Evolutionary conservation across 2,329 filamentous ascomycete species (phyloP), one percentile per base, ranked within the genome.

Genomic region (Paecilomyces variotii): DNA sequence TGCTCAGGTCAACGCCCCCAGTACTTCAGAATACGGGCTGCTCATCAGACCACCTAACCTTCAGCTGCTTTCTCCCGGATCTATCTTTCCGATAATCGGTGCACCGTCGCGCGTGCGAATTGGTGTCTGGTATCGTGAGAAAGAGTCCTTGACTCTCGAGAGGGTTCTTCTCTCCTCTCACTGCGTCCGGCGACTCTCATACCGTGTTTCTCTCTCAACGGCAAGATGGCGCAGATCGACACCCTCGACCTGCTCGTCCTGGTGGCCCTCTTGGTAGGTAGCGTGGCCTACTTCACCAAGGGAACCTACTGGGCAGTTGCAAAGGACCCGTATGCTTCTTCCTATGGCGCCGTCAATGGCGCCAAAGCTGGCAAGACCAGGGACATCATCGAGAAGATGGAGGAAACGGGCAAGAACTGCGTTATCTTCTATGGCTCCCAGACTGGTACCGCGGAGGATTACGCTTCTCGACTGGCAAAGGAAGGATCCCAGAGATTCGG

Each of bases 391-490:
- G 90, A 97, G 82, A 96, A 96, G 79, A 89, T 99, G 87, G 90
- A 97, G 25, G 91, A 97, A 79, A 87, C 86, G 10, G 88, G 87
- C 75, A 99, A 97, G 81, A 97, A 99, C 79, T 97, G 93, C 75
- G 88, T 99, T 64, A 88, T 99, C 69, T 97, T 99, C 81, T 99
- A 97, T 74, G 94, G 94, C 65, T 99, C 94, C 32, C 94, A 99
- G 79, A 99, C 94, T 24, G 94, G 94, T 69, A 99, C 94, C 49
- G 94, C 94, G 55, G 95, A 99, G 79, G 94, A 99, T 76, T 99
- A 99, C 72, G 95, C 94, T 64, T 96, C 93, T 11, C 86, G 95
- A 67, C 80, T 99, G 67, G 91, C 94, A 65, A 99, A 99, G 82
- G 94, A 99, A 77, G 94, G 94, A 70, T 93, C 93, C 75, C 96